Evolutionary conservation across 192 early-diverging fungal genomes (phyloP), one percentile per base, ranked within the genome.

Genomic region (Haplosporangium gracile): DNA sequence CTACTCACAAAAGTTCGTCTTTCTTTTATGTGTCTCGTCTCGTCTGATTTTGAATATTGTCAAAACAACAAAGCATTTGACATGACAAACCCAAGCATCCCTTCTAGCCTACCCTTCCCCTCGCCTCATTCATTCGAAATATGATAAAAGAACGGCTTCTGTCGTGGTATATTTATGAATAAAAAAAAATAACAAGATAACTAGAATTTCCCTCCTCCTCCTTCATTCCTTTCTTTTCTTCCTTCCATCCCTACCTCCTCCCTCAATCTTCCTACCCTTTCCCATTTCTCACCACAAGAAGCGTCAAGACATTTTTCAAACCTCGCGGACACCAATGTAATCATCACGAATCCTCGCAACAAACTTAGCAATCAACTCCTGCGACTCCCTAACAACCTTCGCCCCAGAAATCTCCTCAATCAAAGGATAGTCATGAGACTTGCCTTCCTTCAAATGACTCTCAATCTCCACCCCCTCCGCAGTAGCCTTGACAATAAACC

Each of bases 351-450:
- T 49, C 24, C 51, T 42, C 26, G 79, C 74, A 11, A 86, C 76
- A 78, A 86, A 86, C n/a, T 68, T 70, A 2, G 49, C 84, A 69
- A 86, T 74, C 51, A 39, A 55, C 45, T 70, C 39, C 32, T 77
- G 53, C 20, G 79, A 70, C 69, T 80, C 84, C 5, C 32, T 7
- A 18, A 80, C 75, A 40, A 70, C 71, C 53, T 77, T 78, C 0
- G 0, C 2, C 26, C 84, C 79, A 8, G 84, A 55, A 40, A 86
- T 74, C 43, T 86, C 84, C 24, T 70, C 68, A 47, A 86, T 77
- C 71, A 86, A 51, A 26, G 74, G 51, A 70, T 86, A 86, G 34
- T 86, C 84, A 26, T 86, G 84, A 1, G 74, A 38, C 18, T 55
- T 63, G 1, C 76, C 79, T 5, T 75, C 68, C 72, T 74, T 81